Evolutionary conservation across 2,329 filamentous ascomycete genomes (phyloP), one percentile per base, ranked within the genome.

Genomic region (Curvularia hawaiiensis): DNA sequence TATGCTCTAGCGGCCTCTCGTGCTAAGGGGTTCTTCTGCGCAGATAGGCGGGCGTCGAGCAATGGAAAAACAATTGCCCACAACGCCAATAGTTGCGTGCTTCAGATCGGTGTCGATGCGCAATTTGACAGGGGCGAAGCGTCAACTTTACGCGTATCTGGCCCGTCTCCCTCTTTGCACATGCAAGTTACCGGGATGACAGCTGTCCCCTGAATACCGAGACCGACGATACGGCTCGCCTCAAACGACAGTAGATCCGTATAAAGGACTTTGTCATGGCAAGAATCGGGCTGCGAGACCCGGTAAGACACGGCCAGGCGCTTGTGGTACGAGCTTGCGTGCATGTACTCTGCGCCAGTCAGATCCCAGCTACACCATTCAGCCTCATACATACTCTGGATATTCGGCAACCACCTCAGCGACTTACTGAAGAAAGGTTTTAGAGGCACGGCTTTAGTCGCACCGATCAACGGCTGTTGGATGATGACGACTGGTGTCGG

Each of bases 41-140:
- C 45, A 18, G 28, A 20, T 22, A n/a, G 11, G 43, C 30, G 24
- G 30, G 45, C 33, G 35, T 46, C 52, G 54, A 44, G 33, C 22
- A n/a, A 31, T 54, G 58, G 54, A 64, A 53, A 56, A 54, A 28
- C 28, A 47, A 33, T 47, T 40, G 30, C 41, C 50, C 48, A 57
- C 45, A 33, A 55, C 44, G 38, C 28, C n/a, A 33, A 47, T 48
- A 18, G 35, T 50, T 39, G 38, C 54, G 51, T 54, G 44, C 59
- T 35, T 53, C 53, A 44, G 46, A 52, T 38, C 33, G 52, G 26
- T 40, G 14, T 45, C 30, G 18, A 51, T 33, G 43, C 35, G 30
- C 26, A 35, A 20, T 20, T 20, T 14, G 18, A 43, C 41, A 20
- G 33, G 33, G 41, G 35, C 16, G n/a, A 31, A 26, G 28, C 28